Percentiles rank a stretch among this genome's conserved stretches.
Conservation (phyloP, 116 monocot species). For the Phalaenopsis hybrid region DNA sequence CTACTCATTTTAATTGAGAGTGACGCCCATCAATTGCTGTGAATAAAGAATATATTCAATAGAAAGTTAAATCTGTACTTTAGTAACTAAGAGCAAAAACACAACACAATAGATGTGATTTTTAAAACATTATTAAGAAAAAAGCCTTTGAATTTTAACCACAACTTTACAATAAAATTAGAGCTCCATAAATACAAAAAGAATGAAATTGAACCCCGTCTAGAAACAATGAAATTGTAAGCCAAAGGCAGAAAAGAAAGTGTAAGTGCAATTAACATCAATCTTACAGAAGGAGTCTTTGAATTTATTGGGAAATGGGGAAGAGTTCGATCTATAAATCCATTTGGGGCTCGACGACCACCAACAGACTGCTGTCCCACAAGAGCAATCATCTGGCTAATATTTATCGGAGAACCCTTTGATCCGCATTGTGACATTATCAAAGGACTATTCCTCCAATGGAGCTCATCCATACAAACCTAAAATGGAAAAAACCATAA, state of each 20-base stretch:
- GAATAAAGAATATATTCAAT: not conserved
- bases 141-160: not conserved
- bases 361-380: conserved; percentile 99
- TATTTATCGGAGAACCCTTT: conserved; percentile 92
- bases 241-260: not conserved
- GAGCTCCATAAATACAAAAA: not conserved
- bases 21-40: not conserved
- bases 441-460: conserved; percentile 97
- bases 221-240: not conserved
- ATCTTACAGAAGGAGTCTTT: conserved; percentile 79
- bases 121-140: not conserved
- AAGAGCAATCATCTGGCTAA: conserved; percentile 97
- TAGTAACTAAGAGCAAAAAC: not conserved
- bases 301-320: conserved; percentile 92
- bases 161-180: not conserved
- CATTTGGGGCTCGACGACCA: conserved; percentile 89
- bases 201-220: not conserved
- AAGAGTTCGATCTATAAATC: conserved; percentile 89
- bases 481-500: conserved; percentile 18
- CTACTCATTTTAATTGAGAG: not conserved
- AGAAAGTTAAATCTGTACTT: not conserved
- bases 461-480: conserved; percentile 82
- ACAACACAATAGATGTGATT: not conserved
- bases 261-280: not conserved
- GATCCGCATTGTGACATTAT: conserved; percentile 99